Base-by-base conservation (phyloP, 2,329 filamentous ascomycete genomes). In the Penicillium psychrosexuale region DNA sequence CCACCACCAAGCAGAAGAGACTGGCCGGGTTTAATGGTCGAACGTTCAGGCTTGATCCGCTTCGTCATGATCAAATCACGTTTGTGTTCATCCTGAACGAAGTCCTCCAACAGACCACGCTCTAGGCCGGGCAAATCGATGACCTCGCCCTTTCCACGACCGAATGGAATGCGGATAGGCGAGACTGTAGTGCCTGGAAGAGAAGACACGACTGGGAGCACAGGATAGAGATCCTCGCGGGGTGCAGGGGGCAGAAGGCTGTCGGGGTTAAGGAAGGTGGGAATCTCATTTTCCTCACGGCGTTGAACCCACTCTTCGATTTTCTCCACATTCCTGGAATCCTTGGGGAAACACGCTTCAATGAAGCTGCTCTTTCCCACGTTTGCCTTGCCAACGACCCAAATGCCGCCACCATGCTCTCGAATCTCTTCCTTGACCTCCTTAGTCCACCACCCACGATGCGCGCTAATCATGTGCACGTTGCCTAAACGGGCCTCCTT, bases 311-410 rank as follows among this genome's bases (percentile, higher is more conserved):
- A 61, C 30, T 74, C 67, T n/a, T 65, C 67, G 56, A 73, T 66
- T 39, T 72, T 70, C 51, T 64, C 70, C 19, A 68, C 67, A 56
- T 74, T 78, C 75, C 79, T 81, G 34, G 80, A 80, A 27, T 85
- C 86, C 78, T 89, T 87, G 4, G 95, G 93, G 66, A 92, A 96
- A 8, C 97, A 85, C 5, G 86, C 83, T 63, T 94, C 87, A 57
- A 97, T 96, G 2, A 99, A 82, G 67, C 88, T 88, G 65, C 93
- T 97, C 75, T 99, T 99, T 24, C 94, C 95, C 2, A 97, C 95
- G 68, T 99, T 99, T 59, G 91, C 91, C 73, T 96, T 97, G n/a
- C 94, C 94, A 3, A 99, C 89, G 80, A 99, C 87, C 93, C 94
- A 99, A 15, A 89, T 87, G 15, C 87, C 94, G 5, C 93, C 93